Percentiles rank a stretch among this genome's conserved stretches.
Conservation (phyloP, 345 rosid genomes). For the Adansonia digitata region DNA sequence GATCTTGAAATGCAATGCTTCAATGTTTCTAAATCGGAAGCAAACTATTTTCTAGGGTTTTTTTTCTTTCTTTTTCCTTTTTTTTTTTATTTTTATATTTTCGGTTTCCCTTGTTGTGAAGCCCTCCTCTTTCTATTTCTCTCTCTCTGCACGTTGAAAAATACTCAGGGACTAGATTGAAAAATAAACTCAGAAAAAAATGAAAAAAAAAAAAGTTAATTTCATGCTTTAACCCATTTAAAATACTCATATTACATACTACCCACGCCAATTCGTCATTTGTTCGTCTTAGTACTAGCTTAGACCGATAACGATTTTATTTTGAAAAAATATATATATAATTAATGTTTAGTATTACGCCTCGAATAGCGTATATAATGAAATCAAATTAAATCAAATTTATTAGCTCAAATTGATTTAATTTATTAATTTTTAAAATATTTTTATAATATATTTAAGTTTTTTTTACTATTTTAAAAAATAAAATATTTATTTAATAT, state of each 20-base stretch:
- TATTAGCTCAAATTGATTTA: no score
- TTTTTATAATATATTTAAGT: no score
- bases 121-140: neutral
- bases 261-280: neutral
- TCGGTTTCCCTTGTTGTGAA: neutral
- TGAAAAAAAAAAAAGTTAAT: neutral
- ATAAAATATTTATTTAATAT: no score
- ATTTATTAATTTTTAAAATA: no score
- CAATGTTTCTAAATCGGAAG: constrained; percentile 16
- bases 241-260: neutral
- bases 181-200: neutral
- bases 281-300: no score
- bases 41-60: constrained; percentile 15
- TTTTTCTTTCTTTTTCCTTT: neutral
- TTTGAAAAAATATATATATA: no score
- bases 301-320: no score
- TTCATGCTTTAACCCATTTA: neutral
- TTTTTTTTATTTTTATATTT: neutral
- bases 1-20: constrained; percentile 36
- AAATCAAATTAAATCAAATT: no score
- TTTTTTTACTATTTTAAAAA: no score
- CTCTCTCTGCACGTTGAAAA: constrained; percentile 16
- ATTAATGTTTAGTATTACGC: no score
- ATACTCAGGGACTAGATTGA: constrained; percentile 15
- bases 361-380: no score